A percentile compares a stretch with the other conserved stretches of the same genome.
Evolutionary conservation across 2,329 filamentous ascomycete species (phyloP).

Genomic region (Cercospora sp.): DNA sequence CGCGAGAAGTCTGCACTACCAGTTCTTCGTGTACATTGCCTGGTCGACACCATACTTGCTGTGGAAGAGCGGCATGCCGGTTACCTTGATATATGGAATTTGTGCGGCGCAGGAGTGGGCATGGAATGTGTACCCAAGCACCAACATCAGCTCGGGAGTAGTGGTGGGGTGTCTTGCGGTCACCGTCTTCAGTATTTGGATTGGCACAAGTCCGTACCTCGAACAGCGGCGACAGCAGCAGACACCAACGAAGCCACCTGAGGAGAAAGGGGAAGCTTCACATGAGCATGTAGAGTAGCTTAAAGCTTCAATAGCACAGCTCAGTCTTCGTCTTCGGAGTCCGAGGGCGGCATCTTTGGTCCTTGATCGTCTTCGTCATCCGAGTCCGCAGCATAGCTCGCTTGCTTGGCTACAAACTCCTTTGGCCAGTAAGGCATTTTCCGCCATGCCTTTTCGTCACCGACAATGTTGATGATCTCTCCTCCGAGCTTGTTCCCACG

Average conservation of each 20-base stretch:
- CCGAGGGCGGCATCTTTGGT: constrained; percentile 39
- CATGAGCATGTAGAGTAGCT: constrained; percentile 24
- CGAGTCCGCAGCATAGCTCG: constrained; percentile 61
- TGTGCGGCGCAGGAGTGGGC: constrained; percentile 86
- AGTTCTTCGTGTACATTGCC: constrained; percentile 89
- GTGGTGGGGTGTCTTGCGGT: constrained; percentile 71
- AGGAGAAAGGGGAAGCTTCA: not conserved
- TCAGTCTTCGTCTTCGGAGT: constrained; percentile 31
- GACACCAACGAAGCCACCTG: not conserved
- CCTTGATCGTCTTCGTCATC: constrained; percentile 66
- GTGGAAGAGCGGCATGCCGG: constrained; percentile 72
- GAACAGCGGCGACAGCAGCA: constrained; percentile 8
- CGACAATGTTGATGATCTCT: constrained; percentile 89
- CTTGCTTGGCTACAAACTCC: constrained; percentile 52
- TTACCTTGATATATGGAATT: constrained; percentile 64
- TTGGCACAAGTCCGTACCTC: constrained; percentile 26
- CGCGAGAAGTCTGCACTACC: constrained; percentile 86
- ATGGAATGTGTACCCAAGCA: constrained; percentile 93
- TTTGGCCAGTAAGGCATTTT: constrained; percentile 78
- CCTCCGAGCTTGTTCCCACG: constrained; percentile 77
- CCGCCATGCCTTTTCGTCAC: constrained; percentile 88
- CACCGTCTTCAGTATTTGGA: constrained; percentile 64
- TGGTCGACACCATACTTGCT: constrained; percentile 87
- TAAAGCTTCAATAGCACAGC: not conserved
- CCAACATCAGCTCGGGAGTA: constrained; percentile 59